A percentile compares a stretch with the other conserved stretches of the same genome.
Conservation (phyloP, 371 early-diverging fungal genomes). For the Mortierella sp. region DNA sequence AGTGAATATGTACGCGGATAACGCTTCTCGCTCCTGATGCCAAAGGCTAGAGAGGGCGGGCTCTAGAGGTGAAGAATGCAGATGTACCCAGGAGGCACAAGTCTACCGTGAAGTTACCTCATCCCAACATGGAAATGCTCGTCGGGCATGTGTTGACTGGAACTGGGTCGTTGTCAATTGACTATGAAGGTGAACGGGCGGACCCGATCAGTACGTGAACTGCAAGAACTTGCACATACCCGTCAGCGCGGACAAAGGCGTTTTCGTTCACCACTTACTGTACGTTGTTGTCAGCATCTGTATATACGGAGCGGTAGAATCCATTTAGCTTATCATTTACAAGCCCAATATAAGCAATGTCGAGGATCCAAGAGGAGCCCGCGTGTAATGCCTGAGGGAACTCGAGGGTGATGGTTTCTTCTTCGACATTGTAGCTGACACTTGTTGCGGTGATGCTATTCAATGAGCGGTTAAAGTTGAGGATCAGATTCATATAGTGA, state of each 20-base stretch:
- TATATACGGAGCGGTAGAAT: constrained; percentile 85
- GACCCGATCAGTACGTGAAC: too few species aligned
- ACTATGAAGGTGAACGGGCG: too few species aligned
- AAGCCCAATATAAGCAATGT: constrained; percentile 59
- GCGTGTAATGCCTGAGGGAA: constrained; percentile 35
- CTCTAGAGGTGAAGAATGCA: too few species aligned
- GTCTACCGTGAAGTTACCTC: constrained; percentile 58
- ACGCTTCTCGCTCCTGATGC: too few species aligned
- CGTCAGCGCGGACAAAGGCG: too few species aligned
- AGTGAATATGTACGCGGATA: too few species aligned
- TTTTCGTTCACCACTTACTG: constrained; percentile 22
- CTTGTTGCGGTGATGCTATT: constrained; percentile 48
- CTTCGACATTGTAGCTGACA: constrained; percentile 49
- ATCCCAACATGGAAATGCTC: constrained; percentile 95
- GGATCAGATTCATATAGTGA: too few species aligned
- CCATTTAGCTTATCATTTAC: constrained; percentile 89
- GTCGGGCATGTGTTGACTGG: constrained; percentile 90
- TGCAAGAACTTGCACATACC: too few species aligned
- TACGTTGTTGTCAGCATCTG: constrained; percentile 57
- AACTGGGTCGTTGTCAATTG: constrained; percentile 89
- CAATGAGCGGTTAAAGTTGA: too few species aligned
- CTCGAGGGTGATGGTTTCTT: constrained; percentile 46
- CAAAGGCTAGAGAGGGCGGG: too few species aligned
- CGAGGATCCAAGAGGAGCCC: constrained; percentile 41
- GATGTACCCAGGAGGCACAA: too few species aligned